Conservation (phyloP, 73 alveolate genomes). For the Urostyla sp. region DNA sequence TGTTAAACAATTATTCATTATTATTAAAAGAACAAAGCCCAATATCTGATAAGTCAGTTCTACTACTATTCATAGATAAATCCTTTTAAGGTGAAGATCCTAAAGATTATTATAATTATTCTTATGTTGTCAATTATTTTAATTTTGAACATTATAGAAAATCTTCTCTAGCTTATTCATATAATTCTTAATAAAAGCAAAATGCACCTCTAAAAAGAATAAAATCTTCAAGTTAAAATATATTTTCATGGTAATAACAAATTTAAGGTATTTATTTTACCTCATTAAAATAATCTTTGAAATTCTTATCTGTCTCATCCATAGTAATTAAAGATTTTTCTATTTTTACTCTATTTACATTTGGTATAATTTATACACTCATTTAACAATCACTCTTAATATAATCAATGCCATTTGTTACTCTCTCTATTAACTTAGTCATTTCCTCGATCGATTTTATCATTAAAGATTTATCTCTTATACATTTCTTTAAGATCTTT, state of each 20-base stretch:
- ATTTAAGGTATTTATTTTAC: slow-evolving; percentile 11
- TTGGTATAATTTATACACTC: slow-evolving; percentile 65
- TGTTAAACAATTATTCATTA: slow-evolving; percentile 47
- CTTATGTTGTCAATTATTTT: background rate
- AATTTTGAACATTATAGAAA: slow-evolving; percentile 6
- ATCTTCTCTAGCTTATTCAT: slow-evolving; percentile 21
- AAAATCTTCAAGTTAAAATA: slow-evolving; percentile 52
- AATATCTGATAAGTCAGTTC: slow-evolving; percentile 57
- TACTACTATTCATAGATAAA: slow-evolving; percentile 43
- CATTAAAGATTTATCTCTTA: no score
- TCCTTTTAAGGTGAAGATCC: background rate
- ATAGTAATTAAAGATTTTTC: slow-evolving; percentile 57
- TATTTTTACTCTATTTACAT: slow-evolving; percentile 65
- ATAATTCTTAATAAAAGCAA: slow-evolving; percentile 10
- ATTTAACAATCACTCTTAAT: background rate
- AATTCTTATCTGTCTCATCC: slow-evolving; percentile 21
- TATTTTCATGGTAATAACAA: slow-evolving; percentile 50
- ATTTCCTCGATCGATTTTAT: background rate
- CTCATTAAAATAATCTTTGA: slow-evolving; percentile 10
- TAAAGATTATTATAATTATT: background rate
- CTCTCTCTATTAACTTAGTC: background rate
- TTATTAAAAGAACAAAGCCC: slow-evolving; percentile 56
- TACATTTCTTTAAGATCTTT: slow-evolving; percentile 27
- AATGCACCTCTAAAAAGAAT: slow-evolving; percentile 49
- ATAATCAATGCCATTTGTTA: no score